phyloP scores from a whole-genome alignment of 495 filamentous ascomycete species.

The Annulohypoxylon maeteangense region DNA sequence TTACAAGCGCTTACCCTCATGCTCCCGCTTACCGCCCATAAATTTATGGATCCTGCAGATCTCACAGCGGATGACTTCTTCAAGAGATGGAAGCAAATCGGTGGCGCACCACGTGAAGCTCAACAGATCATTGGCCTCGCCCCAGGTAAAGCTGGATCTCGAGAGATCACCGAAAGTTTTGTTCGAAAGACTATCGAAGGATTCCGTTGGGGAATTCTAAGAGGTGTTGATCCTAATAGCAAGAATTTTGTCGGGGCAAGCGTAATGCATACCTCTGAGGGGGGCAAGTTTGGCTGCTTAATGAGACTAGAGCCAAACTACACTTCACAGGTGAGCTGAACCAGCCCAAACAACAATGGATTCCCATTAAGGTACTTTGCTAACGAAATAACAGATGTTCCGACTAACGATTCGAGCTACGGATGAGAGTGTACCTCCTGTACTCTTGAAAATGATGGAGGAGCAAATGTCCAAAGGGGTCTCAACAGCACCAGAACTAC shows the following conservation, averaged over 20 bases:
- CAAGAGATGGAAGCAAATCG: constrained; percentile 98
- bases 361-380: neutral
- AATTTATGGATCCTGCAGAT: constrained; percentile 93
- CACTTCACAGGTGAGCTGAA: constrained; percentile 74
- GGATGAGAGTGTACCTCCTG: constrained; percentile 84
- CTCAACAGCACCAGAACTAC: constrained; percentile 53
- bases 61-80: constrained; percentile 93
- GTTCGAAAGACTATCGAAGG: constrained; percentile 76
- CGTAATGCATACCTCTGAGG: constrained; percentile 82
- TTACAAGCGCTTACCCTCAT: constrained; percentile 93
- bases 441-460: constrained; percentile 86
- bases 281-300: constrained; percentile 93
- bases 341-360: neutral
- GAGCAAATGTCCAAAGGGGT: constrained; percentile 70
- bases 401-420: constrained; percentile 95
- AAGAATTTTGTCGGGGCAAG: constrained; percentile 95
- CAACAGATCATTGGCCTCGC: constrained; percentile 83
- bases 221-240: constrained; percentile 85
- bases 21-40: constrained; percentile 87
- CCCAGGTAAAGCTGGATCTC: constrained; percentile 60
- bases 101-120: constrained; percentile 83
- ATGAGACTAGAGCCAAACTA: constrained; percentile 95
- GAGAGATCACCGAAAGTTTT: constrained; percentile 65
- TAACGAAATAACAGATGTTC: constrained; percentile 76
- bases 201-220: constrained; percentile 88